Conservation (phyloP, 1,284 basidiomycete genomes). For the Cryptococcus sp. region DNA sequence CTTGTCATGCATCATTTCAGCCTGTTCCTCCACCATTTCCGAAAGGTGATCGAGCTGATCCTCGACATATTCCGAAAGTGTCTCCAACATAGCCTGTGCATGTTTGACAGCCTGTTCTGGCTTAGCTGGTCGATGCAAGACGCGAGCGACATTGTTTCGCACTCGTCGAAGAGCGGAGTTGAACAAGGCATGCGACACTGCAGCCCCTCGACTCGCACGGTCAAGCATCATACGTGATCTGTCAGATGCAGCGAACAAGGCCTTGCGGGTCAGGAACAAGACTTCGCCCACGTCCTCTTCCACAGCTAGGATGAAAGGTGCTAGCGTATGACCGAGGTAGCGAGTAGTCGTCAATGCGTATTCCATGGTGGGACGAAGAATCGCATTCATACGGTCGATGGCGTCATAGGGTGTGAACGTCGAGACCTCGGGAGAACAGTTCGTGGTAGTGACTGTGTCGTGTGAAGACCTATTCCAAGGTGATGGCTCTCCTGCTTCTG, state of each 20-base stretch:
- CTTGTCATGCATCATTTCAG: constrained; percentile 17
- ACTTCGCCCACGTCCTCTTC: constrained; percentile 1
- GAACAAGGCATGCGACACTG: not conserved
- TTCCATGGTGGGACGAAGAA: not conserved
- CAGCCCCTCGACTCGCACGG: constrained; percentile 8
- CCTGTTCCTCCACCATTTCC: constrained; percentile 13
- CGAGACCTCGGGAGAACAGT: constrained; percentile 9
- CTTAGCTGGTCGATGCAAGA: constrained; percentile 1
- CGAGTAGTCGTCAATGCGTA: not conserved
- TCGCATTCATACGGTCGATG: not conserved
- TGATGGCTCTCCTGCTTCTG: not conserved
- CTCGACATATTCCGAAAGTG: constrained; percentile 21
- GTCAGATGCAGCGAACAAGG: not conserved
- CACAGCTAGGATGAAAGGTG: not conserved
- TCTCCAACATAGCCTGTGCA: constrained; percentile 16
- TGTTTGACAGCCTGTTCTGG: not conserved
- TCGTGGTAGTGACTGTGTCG: not conserved
- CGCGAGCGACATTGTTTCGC: not conserved
- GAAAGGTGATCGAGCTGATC: constrained; percentile 10
- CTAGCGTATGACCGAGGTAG: constrained; percentile 1
- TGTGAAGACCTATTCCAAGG: not conserved
- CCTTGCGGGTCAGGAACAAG: not conserved
- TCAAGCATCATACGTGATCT: not conserved
- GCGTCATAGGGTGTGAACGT: constrained; percentile 1
- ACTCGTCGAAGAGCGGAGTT: not conserved